Conservation (phyloP, 495 filamentous ascomycete genomes). For the Xylaria castorea region DNA sequence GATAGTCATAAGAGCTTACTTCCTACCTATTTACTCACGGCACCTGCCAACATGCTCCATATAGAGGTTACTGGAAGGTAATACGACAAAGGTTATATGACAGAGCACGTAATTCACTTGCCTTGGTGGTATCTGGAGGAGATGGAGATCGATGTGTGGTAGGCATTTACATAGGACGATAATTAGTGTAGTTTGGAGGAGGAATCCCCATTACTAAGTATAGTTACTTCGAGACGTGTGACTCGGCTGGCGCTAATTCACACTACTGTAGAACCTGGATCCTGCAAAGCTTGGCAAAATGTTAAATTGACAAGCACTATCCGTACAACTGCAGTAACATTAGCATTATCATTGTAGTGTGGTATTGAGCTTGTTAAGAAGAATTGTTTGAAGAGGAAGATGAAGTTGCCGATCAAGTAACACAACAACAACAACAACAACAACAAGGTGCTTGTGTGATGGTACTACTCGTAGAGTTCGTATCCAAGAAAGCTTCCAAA, state of each 20-base stretch:
- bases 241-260: not conserved
- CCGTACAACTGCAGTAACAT: too few species aligned
- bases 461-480: not conserved
- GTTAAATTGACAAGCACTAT: not conserved
- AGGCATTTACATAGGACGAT: too few species aligned
- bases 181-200: too few species aligned
- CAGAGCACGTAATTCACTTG: too few species aligned
- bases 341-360: not conserved
- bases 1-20: not conserved
- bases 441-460: not conserved
- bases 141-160: too few species aligned
- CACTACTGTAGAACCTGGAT: not conserved
- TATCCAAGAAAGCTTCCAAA: constrained; percentile 10
- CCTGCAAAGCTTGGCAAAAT: constrained; percentile 12
- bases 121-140: not conserved
- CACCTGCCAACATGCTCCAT: not conserved
- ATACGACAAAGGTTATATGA: too few species aligned
- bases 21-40: not conserved
- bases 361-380: not conserved
- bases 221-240: not conserved
- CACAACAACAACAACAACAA: not conserved
- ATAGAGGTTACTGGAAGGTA: not conserved
- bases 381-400: not conserved
- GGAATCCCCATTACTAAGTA: too few species aligned
- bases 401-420: not conserved